Evolutionary conservation across 345 rosid species (phyloP), one percentile per base, ranked within the genome.

Genomic region (Firmiana major): DNA sequence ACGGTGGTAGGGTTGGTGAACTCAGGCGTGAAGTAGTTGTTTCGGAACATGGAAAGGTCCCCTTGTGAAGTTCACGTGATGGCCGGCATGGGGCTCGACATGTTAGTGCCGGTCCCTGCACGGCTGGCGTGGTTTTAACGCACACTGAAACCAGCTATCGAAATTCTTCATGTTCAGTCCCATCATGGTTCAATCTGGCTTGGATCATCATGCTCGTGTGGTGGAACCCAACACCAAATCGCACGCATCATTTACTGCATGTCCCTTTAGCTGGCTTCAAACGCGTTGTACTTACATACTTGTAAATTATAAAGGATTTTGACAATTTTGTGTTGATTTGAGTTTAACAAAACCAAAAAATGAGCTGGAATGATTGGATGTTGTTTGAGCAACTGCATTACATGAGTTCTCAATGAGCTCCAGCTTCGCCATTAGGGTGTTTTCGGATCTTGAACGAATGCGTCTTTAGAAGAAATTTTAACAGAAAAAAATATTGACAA

Each of bases 51-150:
- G 26, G 68, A 51, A 17, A 21, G 58, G 16, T 68, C 45, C 21
- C 84, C 76, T 51, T 51, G 84, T 83, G 89, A 80, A 79, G 82
- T 81, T 81, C 86, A 86, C 82, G 86, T 83, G 89, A 78, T 26
- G 68, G n/a, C 78, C 70, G 57, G 62, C 34, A 59, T 80, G 84
- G 81, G 83, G 79, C 72, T 55, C 60, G 19, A 34, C 75, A 58
- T 58, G 75, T 31, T 69, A 58, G 60, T 28, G 40, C 60, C 34
- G 22, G 54, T n/a, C 51, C 57, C 73, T 31, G 77, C 77, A 43
- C n/a, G 76, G 60, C 71, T 7, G 1, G 28, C 45, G 28, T 12
- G 26, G 60, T 65, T 51, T 64, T 5, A 40, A n/a, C 31, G n/a
- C 51, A 46, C 5, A 28, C 26, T 67, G 36, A 45, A 68, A 68